phyloP scores from a whole-genome alignment of 495 filamentous ascomycete genomes.

The Neurospora hispaniola region DNA sequence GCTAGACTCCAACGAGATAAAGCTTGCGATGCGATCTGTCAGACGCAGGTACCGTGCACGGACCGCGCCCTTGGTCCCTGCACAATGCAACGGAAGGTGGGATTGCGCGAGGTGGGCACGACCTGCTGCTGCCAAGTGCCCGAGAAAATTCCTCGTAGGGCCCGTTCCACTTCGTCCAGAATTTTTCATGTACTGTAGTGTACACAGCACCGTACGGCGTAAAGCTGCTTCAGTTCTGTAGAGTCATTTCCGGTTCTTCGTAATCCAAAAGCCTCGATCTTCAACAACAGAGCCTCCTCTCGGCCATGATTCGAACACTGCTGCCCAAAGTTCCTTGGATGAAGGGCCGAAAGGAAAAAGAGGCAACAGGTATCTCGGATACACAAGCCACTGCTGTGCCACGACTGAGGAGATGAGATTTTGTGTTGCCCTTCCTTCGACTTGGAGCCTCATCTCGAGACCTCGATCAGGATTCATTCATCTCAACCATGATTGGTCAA shows the following conservation, averaged over 20 bases:
- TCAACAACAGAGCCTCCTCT: not conserved
- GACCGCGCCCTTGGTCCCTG: not conserved
- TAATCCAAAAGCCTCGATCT: not conserved
- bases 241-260: not conserved
- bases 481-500: not conserved
- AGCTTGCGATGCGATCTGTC: not conserved
- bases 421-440: not conserved
- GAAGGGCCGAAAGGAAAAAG: not conserved
- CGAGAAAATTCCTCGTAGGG: not conserved
- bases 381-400: not conserved
- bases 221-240: not conserved
- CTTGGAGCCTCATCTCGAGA: not conserved
- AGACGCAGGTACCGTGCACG: not conserved
- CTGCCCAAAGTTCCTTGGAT: not conserved
- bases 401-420: not conserved
- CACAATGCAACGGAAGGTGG: no score
- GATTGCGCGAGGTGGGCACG: not conserved
- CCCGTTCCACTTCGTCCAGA: not conserved
- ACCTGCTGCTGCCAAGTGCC: not conserved
- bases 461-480: not conserved
- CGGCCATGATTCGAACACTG: not conserved
- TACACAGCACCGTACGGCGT: not conserved
- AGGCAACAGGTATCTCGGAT: not conserved
- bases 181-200: not conserved
- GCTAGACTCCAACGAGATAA: not conserved